Evolutionary conservation across 169 alveolate genomes (phyloP).

Genomic region (Cryptosporidium viatorum): DNA sequence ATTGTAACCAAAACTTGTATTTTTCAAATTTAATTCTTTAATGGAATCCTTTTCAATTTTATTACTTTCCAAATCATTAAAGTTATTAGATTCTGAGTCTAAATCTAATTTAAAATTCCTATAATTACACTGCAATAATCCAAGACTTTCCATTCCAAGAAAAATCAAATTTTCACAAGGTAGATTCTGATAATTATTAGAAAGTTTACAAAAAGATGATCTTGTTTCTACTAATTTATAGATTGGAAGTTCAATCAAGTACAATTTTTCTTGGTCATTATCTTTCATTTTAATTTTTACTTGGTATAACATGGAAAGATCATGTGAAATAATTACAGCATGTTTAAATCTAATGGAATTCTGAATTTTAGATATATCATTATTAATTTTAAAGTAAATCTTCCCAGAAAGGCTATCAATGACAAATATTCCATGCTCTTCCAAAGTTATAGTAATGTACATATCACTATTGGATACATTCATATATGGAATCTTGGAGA

Average conservation of each 20-base stretch:
- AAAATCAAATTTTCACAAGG: constrained; percentile 54
- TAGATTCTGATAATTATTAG: neutral
- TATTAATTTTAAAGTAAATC: constrained; percentile 8
- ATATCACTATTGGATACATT: constrained; percentile 2
- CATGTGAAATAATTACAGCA: constrained; percentile 25
- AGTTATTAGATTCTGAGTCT: neutral
- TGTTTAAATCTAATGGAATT: neutral
- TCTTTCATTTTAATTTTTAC: neutral
- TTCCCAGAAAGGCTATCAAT: constrained; percentile 46
- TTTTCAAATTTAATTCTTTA: neutral
- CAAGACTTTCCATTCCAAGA: constrained; percentile 57
- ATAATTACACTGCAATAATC: constrained; percentile 21
- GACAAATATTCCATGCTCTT: constrained; percentile 19
- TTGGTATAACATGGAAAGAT: constrained; percentile 30
- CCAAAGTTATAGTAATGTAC: neutral
- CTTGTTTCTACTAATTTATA: constrained; percentile 22
- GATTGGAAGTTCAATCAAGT: constrained; percentile 42
- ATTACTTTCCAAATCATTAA: neutral
- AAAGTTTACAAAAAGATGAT: constrained; percentile 1
- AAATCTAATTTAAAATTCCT: constrained; percentile 38
- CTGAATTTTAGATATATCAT: neutral
- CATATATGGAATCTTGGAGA: neutral
- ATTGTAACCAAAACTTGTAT: neutral
- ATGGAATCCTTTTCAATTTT: neutral
- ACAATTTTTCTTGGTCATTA: neutral